Percentiles rank a stretch among this genome's conserved stretches.
Evolutionary conservation across 306 rosid genomes (phyloP).

Genomic region (Alnus rubra): DNA sequence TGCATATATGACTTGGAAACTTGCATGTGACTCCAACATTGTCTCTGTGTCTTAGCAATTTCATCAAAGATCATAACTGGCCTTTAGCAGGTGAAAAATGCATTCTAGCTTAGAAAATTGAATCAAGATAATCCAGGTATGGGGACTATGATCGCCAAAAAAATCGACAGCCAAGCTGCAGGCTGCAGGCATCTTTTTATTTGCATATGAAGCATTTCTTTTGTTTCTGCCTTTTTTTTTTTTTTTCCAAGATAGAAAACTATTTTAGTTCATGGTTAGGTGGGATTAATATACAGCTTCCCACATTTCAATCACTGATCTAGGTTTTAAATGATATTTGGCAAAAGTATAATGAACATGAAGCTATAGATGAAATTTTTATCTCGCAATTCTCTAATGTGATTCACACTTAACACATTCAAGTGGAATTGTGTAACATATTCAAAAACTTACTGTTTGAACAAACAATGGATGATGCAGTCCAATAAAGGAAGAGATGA

Average conservation of each 20-base stretch:
- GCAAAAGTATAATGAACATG: background rate
- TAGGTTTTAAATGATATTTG: background rate
- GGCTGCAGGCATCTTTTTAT: background rate
- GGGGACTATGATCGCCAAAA: background rate
- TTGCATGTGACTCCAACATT: too few relatives aligned
- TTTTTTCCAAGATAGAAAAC: background rate
- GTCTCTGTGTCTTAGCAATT: too few relatives aligned
- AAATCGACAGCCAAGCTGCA: background rate
- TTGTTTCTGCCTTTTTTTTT: background rate
- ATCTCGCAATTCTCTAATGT: background rate
- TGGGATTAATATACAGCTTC: background rate
- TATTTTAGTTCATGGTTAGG: background rate
- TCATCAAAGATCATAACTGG: too few relatives aligned
- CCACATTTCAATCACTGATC: background rate
- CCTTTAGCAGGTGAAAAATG: background rate
- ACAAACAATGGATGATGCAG: conserved; percentile 41
- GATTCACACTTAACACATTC: background rate
- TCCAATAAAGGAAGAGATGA: conserved; percentile 29
- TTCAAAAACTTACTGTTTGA: conserved; percentile 13
- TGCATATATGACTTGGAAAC: too few relatives aligned
- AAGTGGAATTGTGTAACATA: background rate
- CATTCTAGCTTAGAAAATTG: background rate
- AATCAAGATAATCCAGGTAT: too few relatives aligned
- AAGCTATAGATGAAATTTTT: conserved; percentile 13
- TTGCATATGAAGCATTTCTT: background rate